These are phyloP conservation scores for Juglanconis oblonga DNA, from an alignment of 2,329 filamentous ascomycete genomes.

Conservation along the genomic window DNA sequence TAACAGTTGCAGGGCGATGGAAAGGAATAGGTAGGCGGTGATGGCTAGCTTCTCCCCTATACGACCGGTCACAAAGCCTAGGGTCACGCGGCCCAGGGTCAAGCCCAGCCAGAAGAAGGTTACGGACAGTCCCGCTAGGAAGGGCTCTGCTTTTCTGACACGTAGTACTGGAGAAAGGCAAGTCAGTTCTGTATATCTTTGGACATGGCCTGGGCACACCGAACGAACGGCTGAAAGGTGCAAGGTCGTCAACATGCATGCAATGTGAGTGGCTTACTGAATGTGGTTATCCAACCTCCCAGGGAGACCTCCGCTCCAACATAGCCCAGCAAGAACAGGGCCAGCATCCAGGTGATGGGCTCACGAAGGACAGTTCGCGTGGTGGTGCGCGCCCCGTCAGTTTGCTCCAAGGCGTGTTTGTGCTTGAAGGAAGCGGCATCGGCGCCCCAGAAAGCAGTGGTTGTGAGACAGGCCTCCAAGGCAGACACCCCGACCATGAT, in stretches of 20 bases:
- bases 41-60: constrained; percentile 70
- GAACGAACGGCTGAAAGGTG: no score
- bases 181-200: constrained; percentile 10
- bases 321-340: constrained; percentile 74
- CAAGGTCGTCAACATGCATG: no score
- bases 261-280: constrained; percentile 35
- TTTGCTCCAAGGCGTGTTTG: neutral
- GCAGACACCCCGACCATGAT: constrained; percentile 62
- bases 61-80: constrained; percentile 74
- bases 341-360: constrained; percentile 67
- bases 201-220: neutral
- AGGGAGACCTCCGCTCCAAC: constrained; percentile 75
- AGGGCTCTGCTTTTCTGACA: constrained; percentile 65
- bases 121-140: constrained; percentile 70
- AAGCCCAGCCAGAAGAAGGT: constrained; percentile 85
- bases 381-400: constrained; percentile 31
- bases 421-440: neutral
- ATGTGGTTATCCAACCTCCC: constrained; percentile 65
- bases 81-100: constrained; percentile 66
- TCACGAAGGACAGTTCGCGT: constrained; percentile 42
- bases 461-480: constrained; percentile 31
- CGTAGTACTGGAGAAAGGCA: constrained; percentile 52
- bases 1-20: constrained; percentile 64
- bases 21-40: constrained; percentile 59
- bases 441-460: neutral